Conservation (phyloP, 2,329 filamentous ascomycete genomes). For the Elsinoe arachidis region DNA sequence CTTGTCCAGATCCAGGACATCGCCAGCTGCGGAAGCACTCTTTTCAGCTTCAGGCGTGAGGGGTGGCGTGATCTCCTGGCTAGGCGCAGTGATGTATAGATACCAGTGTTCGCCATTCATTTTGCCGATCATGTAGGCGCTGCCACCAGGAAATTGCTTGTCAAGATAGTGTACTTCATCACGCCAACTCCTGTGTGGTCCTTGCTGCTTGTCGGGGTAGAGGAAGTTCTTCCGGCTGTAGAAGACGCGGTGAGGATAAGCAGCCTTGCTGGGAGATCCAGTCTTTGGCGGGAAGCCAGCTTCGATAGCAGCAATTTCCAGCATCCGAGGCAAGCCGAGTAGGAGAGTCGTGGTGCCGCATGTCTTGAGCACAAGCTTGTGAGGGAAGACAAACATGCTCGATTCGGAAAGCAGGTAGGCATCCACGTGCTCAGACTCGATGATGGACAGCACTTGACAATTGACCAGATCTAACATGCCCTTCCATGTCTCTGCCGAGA, state of each 20-base stretch:
- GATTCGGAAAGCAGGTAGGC: conserved; percentile 96
- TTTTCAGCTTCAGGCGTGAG: conserved; percentile 55
- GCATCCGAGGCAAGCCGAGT: conserved; percentile 76
- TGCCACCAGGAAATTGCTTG: conserved; percentile 81
- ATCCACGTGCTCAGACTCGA: conserved; percentile 88
- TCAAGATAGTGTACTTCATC: conserved; percentile 91
- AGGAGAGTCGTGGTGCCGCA: conserved; percentile 94
- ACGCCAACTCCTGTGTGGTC: conserved; percentile 94
- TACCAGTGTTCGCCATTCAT: conserved; percentile 99
- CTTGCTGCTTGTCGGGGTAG: conserved; percentile 87
- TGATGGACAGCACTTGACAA: conserved; percentile 92
- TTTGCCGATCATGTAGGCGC: conserved; percentile 98
- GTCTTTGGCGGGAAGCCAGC: conserved; percentile 80
- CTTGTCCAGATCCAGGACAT: conserved; percentile 22
- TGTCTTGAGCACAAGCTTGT: conserved; percentile 98
- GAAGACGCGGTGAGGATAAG: conserved; percentile 90
- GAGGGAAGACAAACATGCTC: conserved; percentile 99
- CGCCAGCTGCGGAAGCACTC: conserved; percentile 26
- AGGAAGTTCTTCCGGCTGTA: conserved; percentile 99
- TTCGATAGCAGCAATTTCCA: conserved; percentile 80
- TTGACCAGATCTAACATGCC: conserved; percentile 96
- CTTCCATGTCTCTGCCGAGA: conserved; percentile 80
- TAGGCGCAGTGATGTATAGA: conserved; percentile 86
- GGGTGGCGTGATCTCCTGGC: conserved; percentile 70
- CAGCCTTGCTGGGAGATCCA: conserved; percentile 48